phyloP scores from a whole-genome alignment of 257 asterid species.

The Ajuga chamaepitys region DNA sequence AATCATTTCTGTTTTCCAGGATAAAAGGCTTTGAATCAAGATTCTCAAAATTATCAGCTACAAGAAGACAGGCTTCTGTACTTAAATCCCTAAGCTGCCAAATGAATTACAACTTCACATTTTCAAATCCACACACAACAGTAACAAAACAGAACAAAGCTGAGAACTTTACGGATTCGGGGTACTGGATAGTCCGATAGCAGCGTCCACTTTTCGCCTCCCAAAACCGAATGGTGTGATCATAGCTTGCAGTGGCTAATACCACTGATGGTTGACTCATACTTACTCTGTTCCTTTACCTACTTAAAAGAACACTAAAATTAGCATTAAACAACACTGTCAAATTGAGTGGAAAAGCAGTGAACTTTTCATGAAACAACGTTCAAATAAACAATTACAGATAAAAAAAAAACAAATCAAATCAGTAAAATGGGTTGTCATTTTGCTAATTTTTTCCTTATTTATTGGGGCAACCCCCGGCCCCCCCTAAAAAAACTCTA shows the following conservation, averaged over 20 bases:
- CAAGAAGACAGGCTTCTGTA: not conserved
- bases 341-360: not conserved
- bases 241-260: constrained; percentile 96
- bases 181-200: constrained; percentile 85
- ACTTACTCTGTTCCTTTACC: constrained; percentile 15
- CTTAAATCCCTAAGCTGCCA: not conserved
- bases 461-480: not conserved
- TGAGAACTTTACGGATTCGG: constrained; percentile 62
- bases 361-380: not conserved
- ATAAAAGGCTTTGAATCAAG: not conserved
- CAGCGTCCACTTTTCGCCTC: constrained; percentile 94
- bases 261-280: constrained; percentile 96
- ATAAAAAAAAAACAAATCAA: not conserved
- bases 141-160: not conserved
- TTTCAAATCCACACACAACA: not conserved
- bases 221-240: constrained; percentile 97
- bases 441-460: not conserved
- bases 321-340: not conserved
- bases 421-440: not conserved
- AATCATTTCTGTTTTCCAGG: not conserved
- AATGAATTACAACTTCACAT: not conserved
- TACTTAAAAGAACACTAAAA: not conserved
- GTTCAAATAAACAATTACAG: not conserved
- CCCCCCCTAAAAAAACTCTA: constrained; percentile 7
- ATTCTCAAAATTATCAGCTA: not conserved